phyloP scores from a whole-genome alignment of 352 stramenopile genomes.

The Phytophthora agathidicida region DNA sequence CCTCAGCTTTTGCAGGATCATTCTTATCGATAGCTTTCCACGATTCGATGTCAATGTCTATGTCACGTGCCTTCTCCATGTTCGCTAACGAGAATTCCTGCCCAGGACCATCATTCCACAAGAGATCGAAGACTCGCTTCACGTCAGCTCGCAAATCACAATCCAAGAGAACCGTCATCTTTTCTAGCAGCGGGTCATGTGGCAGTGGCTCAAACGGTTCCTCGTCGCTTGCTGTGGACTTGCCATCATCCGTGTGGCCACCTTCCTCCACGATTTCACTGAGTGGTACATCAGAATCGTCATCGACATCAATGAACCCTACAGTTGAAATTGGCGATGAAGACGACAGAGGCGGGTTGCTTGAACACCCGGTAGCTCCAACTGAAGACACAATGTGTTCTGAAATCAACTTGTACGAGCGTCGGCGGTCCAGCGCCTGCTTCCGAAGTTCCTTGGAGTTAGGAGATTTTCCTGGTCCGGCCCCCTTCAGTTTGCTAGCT shows the following conservation, averaged over 20 bases:
- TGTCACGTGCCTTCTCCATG: slow-evolving; percentile 69
- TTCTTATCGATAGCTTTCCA: slow-evolving; percentile 55
- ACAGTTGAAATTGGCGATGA: slow-evolving; percentile 44
- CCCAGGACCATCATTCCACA: slow-evolving; percentile 67
- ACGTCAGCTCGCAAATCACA: slow-evolving; percentile 72
- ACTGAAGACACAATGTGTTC: slow-evolving; percentile 35
- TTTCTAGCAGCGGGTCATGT: slow-evolving; percentile 53
- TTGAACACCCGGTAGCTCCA: not conserved
- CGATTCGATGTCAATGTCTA: slow-evolving; percentile 66
- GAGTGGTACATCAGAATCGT: slow-evolving; percentile 26
- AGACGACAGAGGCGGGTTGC: slow-evolving; percentile 16
- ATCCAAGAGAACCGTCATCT: slow-evolving; percentile 74
- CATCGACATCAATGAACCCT: slow-evolving; percentile 55
- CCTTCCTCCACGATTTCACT: slow-evolving; percentile 35
- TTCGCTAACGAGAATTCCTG: slow-evolving; percentile 52
- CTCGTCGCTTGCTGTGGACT: slow-evolving; percentile 55
- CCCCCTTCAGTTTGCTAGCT: slow-evolving; percentile 30
- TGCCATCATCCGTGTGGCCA: slow-evolving; percentile 45
- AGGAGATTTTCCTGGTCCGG: slow-evolving; percentile 30
- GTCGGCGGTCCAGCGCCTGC: slow-evolving; percentile 59
- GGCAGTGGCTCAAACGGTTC: slow-evolving; percentile 67
- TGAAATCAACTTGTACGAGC: slow-evolving; percentile 57
- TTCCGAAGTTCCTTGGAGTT: slow-evolving; percentile 53
- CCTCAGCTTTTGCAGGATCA: slow-evolving; percentile 15
- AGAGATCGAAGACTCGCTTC: slow-evolving; percentile 64